These are phyloP conservation scores for Pulveroboletus sp. DNA, from an alignment of 768 basidiomycete species.

Conservation along the genomic window DNA sequence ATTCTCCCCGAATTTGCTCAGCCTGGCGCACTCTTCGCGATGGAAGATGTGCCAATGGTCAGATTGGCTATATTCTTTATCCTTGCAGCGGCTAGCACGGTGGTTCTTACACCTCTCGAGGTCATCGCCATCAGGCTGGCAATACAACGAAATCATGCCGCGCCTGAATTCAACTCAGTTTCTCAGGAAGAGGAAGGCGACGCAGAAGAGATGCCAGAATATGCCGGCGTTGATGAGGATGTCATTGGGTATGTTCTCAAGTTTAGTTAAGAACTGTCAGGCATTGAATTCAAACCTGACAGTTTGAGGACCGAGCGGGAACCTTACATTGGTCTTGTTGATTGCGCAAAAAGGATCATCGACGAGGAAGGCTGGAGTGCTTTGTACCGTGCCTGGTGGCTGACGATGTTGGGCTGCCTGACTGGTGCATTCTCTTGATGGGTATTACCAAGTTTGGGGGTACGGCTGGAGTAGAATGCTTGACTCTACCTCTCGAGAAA, in stretches of 20 bases:
- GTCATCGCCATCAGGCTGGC: constrained; percentile 75
- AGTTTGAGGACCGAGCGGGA: constrained; percentile 75
- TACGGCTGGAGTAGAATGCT: background rate
- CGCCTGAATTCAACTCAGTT: constrained; percentile 68
- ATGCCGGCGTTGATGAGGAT: constrained; percentile 68
- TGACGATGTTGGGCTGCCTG: constrained; percentile 62
- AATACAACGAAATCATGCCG: constrained; percentile 80
- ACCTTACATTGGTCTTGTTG: constrained; percentile 68
- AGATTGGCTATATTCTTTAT: constrained; percentile 53
- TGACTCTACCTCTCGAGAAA: background rate
- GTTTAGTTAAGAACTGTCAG: background rate
- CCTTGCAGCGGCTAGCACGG: constrained; percentile 52
- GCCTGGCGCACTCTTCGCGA: constrained; percentile 28
- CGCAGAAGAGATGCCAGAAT: constrained; percentile 55
- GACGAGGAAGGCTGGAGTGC: constrained; percentile 74
- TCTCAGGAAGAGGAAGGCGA: constrained; percentile 70
- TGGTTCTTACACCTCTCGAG: constrained; percentile 68
- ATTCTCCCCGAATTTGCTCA: constrained; percentile 51
- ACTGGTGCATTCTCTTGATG: constrained; percentile 42
- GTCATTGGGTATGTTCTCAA: constrained; percentile 65
- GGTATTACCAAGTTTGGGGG: background rate
- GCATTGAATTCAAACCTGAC: constrained; percentile 3
- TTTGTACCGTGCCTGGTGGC: constrained; percentile 84
- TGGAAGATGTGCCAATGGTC: constrained; percentile 42
- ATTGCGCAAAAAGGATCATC: constrained; percentile 72